Percentiles rank a stretch among this genome's conserved stretches.
Evolutionary conservation across 1,284 basidiomycete genomes (phyloP).

Genomic region (Anthracocystis panici-leucophaei): DNA sequence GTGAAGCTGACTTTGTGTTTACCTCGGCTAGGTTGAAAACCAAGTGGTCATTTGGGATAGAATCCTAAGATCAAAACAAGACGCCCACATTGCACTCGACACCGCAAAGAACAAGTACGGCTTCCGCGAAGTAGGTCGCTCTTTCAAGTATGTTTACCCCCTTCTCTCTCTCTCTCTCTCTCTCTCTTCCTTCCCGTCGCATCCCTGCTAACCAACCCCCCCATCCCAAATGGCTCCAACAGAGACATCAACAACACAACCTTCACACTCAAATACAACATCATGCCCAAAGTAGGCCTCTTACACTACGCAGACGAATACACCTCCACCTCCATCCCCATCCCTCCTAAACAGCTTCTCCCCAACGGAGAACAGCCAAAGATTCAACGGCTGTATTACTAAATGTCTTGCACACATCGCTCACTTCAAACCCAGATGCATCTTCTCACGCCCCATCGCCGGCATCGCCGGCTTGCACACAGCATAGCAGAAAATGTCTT

Average conservation of each 20-base stretch:
- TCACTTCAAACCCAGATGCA: background rate
- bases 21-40: conserved; percentile 71
- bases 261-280: conserved; percentile 85
- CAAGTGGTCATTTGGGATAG: conserved; percentile 91
- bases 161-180: background rate
- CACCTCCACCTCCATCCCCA: conserved; percentile 19
- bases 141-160: conserved; percentile 81
- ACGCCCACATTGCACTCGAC: conserved; percentile 77
- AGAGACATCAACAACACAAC: conserved; percentile 72
- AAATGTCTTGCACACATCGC: background rate
- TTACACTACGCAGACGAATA: conserved; percentile 70
- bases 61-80: conserved; percentile 81
- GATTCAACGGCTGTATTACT: conserved; percentile 46
- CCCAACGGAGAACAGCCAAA: conserved; percentile 31
- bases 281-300: conserved; percentile 88
- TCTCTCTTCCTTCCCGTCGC: background rate
- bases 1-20: too few relatives aligned
- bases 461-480: background rate
- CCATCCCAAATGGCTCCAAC: background rate
- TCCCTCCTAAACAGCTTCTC: conserved; percentile 26
- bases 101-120: conserved; percentile 83
- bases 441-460: background rate
- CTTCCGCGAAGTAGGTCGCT: conserved; percentile 80
- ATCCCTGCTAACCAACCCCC: background rate
- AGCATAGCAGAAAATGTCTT: background rate